A percentile compares a stretch with the other conserved stretches of the same genome.
These are phyloP conservation scores for Globisporangium iwayamae DNA, from an alignment of 352 stramenopile genomes.

Conservation along the genomic window DNA sequence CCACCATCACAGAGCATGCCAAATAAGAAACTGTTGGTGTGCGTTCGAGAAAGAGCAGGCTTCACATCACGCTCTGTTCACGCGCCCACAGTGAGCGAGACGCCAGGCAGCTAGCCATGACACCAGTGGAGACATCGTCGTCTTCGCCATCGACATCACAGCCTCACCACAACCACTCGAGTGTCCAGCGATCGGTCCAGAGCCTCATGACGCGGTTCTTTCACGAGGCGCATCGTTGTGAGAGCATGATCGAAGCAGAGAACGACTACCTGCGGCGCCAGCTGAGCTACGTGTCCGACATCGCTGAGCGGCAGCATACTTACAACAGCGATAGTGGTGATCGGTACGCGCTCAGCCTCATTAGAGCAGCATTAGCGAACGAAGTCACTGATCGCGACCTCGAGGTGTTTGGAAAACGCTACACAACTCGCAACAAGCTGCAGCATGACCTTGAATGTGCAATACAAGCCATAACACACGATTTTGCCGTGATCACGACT, in stretches of 20 bases:
- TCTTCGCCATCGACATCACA: not conserved
- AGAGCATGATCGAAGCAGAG: slow-evolving; percentile 2
- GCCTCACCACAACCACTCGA: not conserved
- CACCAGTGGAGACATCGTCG: not conserved
- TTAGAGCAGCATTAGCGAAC: not conserved
- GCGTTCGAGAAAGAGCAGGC: too few relatives aligned
- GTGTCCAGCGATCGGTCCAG: not conserved
- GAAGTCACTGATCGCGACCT: not conserved
- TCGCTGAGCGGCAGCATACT: not conserved
- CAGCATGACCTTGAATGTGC: not conserved
- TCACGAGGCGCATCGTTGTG: not conserved
- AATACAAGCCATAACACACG: not conserved
- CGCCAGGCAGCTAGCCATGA: not conserved
- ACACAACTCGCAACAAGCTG: not conserved
- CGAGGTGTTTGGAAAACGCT: not conserved
- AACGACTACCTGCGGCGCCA: not conserved
- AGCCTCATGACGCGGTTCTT: not conserved
- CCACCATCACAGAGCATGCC: too few relatives aligned
- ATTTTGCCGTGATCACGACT: not conserved
- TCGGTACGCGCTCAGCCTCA: not conserved
- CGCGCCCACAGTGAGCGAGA: not conserved
- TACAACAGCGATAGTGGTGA: not conserved
- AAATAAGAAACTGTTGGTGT: too few relatives aligned
- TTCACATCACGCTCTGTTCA: too few relatives aligned
- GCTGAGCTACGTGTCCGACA: not conserved